Conservation (phyloP, 768 basidiomycete species). For the Mycena leptocephala region DNA sequence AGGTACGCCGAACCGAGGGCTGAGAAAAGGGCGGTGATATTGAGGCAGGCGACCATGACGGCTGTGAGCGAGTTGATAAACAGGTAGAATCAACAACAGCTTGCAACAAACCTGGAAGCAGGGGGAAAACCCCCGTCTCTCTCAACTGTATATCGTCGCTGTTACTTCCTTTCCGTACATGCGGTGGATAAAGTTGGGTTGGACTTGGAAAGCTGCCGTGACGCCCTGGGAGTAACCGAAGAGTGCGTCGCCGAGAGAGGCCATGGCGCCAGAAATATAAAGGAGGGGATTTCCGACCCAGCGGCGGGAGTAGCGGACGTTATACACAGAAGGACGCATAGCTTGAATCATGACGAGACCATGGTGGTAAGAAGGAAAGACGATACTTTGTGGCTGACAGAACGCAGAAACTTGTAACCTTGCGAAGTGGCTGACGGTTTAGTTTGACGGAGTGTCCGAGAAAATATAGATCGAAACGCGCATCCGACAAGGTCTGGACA, state of each 20-base stretch:
- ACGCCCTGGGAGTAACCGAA: conserved; percentile 72
- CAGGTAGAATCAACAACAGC: not conserved
- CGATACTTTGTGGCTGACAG: conserved; percentile 54
- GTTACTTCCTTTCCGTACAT: conserved; percentile 66
- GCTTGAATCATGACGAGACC: conserved; percentile 48
- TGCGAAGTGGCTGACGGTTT: not conserved
- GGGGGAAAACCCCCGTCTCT: conserved; percentile 61
- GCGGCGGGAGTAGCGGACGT: conserved; percentile 67
- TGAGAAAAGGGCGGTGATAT: conserved; percentile 66
- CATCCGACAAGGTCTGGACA: no score
- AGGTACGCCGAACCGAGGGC: conserved; percentile 65
- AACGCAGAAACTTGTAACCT: not conserved
- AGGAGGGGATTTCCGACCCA: conserved; percentile 66
- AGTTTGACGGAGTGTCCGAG: not conserved
- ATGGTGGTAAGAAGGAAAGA: conserved; percentile 59
- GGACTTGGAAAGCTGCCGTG: conserved; percentile 67
- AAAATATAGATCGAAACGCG: not conserved
- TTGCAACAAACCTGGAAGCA: conserved; percentile 57
- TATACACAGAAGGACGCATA: conserved; percentile 49
- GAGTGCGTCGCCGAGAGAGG: conserved; percentile 71
- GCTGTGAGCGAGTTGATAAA: conserved; percentile 46
- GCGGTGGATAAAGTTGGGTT: conserved; percentile 65
- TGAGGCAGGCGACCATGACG: conserved; percentile 66
- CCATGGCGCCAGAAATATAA: conserved; percentile 68
- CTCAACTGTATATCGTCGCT: conserved; percentile 59